phyloP scores from a whole-genome alignment of 805 yeast genomes.

The Ogataea paradorogensis region DNA sequence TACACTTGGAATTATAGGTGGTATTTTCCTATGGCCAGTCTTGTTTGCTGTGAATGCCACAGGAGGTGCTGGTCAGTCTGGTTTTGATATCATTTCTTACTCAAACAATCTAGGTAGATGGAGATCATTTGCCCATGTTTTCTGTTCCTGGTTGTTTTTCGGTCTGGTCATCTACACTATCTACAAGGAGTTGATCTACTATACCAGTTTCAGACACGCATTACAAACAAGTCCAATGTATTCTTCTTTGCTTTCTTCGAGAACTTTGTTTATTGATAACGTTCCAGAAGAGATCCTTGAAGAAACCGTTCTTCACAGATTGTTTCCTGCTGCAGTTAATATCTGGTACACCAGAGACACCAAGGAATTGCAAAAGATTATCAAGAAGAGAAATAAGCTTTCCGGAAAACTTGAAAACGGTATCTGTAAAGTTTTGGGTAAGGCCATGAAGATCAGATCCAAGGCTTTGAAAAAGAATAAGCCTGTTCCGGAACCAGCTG shows the following conservation, averaged over 20 bases:
- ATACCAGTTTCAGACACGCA: conserved; percentile 69
- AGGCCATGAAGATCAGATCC: conserved; percentile 53
- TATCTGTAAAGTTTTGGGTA: conserved; percentile 56
- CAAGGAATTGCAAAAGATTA: conserved; percentile 50
- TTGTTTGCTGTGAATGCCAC: conserved; percentile 74
- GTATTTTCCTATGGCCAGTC: conserved; percentile 61
- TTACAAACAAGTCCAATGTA: conserved; percentile 70
- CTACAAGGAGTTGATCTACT: conserved; percentile 72
- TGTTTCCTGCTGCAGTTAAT: conserved; percentile 61
- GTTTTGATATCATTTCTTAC: conserved; percentile 64
- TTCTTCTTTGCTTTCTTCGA: conserved; percentile 64
- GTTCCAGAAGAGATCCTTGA: conserved; percentile 46
- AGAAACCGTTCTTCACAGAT: conserved; percentile 50
- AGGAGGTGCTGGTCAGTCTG: conserved; percentile 51
- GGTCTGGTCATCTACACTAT: conserved; percentile 63
- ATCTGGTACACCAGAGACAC: conserved; percentile 66
- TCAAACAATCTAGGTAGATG: conserved; percentile 61
- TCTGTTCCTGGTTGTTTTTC: conserved; percentile 70
- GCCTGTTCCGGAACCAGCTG: conserved; percentile 52
- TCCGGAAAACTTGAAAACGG: conserved; percentile 61
- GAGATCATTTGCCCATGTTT: conserved; percentile 71
- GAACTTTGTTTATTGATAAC: conserved; percentile 72
- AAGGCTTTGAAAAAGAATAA: conserved; percentile 59
- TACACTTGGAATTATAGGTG: conserved; percentile 49
- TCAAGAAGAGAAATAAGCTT: conserved; percentile 62